Conservation (phyloP, 208 protist genomes). For the Wallacemonas collosoma region DNA sequence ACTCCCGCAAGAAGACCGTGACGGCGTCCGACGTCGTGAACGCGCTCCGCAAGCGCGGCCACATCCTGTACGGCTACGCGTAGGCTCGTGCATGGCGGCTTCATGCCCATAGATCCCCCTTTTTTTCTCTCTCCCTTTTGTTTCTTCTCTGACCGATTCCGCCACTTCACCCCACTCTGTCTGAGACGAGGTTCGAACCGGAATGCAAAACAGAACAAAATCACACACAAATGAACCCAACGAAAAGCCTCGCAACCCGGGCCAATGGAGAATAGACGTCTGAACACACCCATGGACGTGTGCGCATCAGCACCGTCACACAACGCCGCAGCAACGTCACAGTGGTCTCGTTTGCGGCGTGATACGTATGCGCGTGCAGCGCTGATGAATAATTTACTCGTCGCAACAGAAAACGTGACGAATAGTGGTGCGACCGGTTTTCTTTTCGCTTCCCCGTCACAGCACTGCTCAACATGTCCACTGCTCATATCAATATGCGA, state of each 20-base stretch:
- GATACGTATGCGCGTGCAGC: too few relatives aligned
- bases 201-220: not conserved
- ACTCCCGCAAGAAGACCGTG: constrained; percentile 82
- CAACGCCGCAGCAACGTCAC: too few relatives aligned
- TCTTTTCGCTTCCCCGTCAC: too few relatives aligned
- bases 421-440: too few relatives aligned
- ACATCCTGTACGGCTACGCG: constrained; percentile 91
- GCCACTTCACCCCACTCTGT: not conserved
- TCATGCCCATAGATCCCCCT: constrained; percentile 13
- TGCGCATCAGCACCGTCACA: too few relatives aligned
- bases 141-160: not conserved
- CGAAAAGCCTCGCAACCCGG: not conserved
- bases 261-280: not conserved
- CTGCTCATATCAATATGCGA: too few relatives aligned
- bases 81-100: constrained; percentile 21
- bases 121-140: not conserved
- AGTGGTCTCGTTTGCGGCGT: too few relatives aligned
- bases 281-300: too few relatives aligned
- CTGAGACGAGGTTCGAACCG: not conserved
- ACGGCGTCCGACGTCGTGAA: constrained; percentile 88
- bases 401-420: too few relatives aligned
- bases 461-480: too few relatives aligned
- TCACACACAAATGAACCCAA: not conserved
- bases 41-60: constrained; percentile 85
- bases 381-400: too few relatives aligned